Percentiles rank a stretch among this genome's conserved stretches.
phyloP scores from a whole-genome alignment of 192 early-diverging fungal genomes.

The Neocallimastix lanati region DNA sequence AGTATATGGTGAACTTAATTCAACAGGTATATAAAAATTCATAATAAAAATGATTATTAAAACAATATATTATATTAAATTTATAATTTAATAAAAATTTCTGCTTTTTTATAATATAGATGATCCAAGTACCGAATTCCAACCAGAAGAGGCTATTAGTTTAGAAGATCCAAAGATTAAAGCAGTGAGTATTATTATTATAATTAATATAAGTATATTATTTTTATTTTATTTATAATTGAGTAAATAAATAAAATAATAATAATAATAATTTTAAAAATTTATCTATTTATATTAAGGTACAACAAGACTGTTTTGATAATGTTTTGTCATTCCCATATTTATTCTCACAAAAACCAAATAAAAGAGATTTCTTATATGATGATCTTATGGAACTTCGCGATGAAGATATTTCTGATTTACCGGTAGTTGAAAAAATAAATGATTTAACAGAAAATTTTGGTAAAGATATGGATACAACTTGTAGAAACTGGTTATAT shows the following conservation, averaged over 20 bases:
- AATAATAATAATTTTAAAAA: too few species aligned
- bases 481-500: neutral
- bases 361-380: neutral
- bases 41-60: neutral
- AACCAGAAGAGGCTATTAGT: neutral
- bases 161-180: neutral
- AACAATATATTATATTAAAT: neutral
- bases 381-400: neutral
- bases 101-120: neutral
- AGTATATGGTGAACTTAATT: neutral
- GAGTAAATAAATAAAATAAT: too few species aligned
- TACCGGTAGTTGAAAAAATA: neutral
- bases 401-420: neutral
- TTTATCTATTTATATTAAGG: neutral
- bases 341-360: neutral
- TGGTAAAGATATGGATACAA: neutral
- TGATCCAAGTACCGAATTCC: neutral
- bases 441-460: neutral
- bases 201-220: too few species aligned
- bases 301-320: neutral
- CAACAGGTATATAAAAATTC: neutral
- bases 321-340: neutral
- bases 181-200: neutral
- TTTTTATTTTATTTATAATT: too few species aligned
- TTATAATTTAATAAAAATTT: too few species aligned